Conservation (phyloP, 495 filamentous ascomycete genomes). For the Penicillium cinerascens region DNA sequence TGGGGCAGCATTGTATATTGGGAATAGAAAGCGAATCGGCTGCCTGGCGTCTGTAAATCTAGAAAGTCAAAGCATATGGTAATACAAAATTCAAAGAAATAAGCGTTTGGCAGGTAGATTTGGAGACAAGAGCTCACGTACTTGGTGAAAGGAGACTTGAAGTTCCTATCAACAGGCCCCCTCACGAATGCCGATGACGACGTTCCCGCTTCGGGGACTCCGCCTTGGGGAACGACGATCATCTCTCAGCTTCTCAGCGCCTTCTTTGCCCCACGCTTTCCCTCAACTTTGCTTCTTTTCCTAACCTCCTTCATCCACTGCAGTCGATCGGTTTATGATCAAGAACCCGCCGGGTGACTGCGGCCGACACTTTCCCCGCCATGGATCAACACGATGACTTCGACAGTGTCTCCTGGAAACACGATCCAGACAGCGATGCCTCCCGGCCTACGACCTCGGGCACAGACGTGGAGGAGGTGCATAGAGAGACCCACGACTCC, state of each 20-base stretch:
- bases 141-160: background rate
- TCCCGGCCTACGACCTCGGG: slow-evolving; percentile 48
- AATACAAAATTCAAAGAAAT: background rate
- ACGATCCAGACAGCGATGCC: slow-evolving; percentile 48
- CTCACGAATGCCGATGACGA: slow-evolving; percentile 23
- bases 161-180: background rate
- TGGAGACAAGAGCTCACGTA: background rate
- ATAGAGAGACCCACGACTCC: slow-evolving; percentile 32
- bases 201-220: slow-evolving; percentile 26
- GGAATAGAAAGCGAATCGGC: slow-evolving; percentile 4
- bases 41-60: slow-evolving; percentile 17
- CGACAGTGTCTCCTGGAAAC: slow-evolving; percentile 56
- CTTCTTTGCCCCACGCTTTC: slow-evolving; percentile 9
- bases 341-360: slow-evolving; percentile 13
- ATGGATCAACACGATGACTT: slow-evolving; percentile 57
- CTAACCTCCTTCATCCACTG: background rate
- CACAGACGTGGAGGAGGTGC: slow-evolving; percentile 38
- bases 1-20: slow-evolving; percentile 1
- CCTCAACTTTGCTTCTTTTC: background rate
- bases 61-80: background rate
- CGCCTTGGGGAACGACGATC: slow-evolving; percentile 30
- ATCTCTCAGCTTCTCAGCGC: slow-evolving; percentile 16
- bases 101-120: background rate
- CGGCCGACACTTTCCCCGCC: slow-evolving; percentile 26
- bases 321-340: background rate